phyloP scores from a whole-genome alignment of 2,329 filamentous ascomycete genomes.

The Ophiostoma sp. region DNA sequence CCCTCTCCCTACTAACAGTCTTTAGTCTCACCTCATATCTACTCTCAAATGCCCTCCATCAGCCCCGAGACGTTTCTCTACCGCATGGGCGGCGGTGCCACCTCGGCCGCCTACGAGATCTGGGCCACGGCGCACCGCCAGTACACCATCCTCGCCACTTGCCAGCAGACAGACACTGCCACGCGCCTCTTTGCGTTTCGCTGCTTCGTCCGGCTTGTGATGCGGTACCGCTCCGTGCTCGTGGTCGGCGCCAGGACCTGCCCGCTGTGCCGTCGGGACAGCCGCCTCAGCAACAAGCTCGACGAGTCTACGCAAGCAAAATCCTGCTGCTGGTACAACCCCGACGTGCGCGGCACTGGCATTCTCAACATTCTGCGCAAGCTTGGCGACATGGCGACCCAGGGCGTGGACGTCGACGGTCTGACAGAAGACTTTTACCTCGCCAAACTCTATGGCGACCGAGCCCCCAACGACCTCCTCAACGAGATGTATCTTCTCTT shows the following conservation, averaged over 20 bases:
- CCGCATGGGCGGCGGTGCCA: slow-evolving; percentile 12
- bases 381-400: background rate
- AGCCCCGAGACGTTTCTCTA: slow-evolving; percentile 14
- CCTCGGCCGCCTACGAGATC: slow-evolving; percentile 16
- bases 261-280: slow-evolving; percentile 11
- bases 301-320: background rate
- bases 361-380: background rate
- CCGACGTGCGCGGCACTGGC: background rate
- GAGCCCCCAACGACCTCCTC: background rate
- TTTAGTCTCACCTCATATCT: background rate
- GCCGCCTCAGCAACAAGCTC: background rate
- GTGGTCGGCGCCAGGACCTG: slow-evolving; percentile 9
- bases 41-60: background rate
- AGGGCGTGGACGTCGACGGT: background rate
- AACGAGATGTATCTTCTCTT: background rate
- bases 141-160: slow-evolving; percentile 12
- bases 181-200: slow-evolving; percentile 7
- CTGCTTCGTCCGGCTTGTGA: slow-evolving; percentile 17
- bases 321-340: slow-evolving; percentile 21
- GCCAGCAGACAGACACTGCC: background rate
- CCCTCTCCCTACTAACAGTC: background rate
- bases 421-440: background rate
- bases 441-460: slow-evolving; percentile 11
- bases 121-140: slow-evolving; percentile 21
- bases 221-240: slow-evolving; percentile 6